Evolutionary conservation across 352 stramenopile genomes (phyloP).

Genomic region (Thalassiosira hispida): DNA sequence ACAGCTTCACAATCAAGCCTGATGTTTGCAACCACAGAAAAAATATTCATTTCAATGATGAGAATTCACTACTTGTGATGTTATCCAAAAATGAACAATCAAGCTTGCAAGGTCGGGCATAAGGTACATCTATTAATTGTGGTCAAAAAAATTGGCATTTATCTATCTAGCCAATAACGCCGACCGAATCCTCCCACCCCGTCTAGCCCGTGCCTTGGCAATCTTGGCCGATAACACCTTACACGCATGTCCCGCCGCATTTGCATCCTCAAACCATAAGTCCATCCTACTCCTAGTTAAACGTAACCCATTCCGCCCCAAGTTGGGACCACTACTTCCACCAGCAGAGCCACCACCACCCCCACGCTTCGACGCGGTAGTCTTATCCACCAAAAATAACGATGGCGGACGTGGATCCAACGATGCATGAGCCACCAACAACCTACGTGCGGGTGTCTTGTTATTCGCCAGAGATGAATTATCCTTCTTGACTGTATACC

Average conservation of each 20-base stretch:
- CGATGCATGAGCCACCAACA: slow-evolving; percentile 64
- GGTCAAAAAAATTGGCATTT: no score
- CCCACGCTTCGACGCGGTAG: not conserved
- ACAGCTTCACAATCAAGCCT: no score
- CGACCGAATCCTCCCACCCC: slow-evolving; percentile 43
- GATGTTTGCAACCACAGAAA: no score
- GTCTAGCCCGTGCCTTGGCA: slow-evolving; percentile 48
- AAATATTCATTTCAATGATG: no score
- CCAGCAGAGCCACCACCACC: not conserved
- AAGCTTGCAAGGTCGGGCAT: no score
- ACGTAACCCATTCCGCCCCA: slow-evolving; percentile 28
- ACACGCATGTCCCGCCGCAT: slow-evolving; percentile 58
- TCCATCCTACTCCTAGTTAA: slow-evolving; percentile 66
- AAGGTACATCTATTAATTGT: no score
- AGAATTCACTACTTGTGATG: no score
- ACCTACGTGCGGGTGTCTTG: slow-evolving; percentile 63
- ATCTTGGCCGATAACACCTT: slow-evolving; percentile 59
- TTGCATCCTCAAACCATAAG: slow-evolving; percentile 83
- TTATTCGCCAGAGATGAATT: slow-evolving; percentile 33
- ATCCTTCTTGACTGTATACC: slow-evolving; percentile 73
- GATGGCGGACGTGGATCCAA: slow-evolving; percentile 57
- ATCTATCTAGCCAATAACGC: slow-evolving; percentile 36
- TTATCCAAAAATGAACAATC: no score
- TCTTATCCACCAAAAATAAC: slow-evolving; percentile 68
- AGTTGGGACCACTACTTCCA: slow-evolving; percentile 25